Percentiles rank a stretch among this genome's conserved stretches.
Evolutionary conservation across 148 eudicot genomes (phyloP).

Genomic region (Suaeda aralocaspica): DNA sequence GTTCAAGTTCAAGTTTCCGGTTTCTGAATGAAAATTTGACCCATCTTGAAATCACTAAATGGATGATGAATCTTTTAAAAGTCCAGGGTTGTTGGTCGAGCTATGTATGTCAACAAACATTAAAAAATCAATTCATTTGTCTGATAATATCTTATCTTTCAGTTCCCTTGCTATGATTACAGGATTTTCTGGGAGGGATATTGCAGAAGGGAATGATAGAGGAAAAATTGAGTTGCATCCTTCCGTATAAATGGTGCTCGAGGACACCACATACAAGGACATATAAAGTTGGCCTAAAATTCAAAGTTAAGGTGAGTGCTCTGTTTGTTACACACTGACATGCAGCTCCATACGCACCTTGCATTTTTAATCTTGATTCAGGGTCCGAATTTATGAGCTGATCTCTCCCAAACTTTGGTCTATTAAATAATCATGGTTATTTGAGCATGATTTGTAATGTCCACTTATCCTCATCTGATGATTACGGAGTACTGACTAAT

Average conservation of each 20-base stretch:
- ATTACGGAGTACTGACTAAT: no score
- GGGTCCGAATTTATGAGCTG: no score
- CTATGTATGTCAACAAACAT: constrained; percentile 34
- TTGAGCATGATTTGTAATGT: no score
- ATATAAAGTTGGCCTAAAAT: constrained; percentile 69
- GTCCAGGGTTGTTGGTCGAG: constrained; percentile 62
- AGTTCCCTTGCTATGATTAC: constrained; percentile 17
- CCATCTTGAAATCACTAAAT: constrained; percentile 52
- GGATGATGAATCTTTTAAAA: constrained; percentile 44
- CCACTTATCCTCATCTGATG: no score
- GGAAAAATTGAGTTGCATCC: constrained; percentile 55
- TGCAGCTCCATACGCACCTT: no score
- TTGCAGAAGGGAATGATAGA: constrained; percentile 49
- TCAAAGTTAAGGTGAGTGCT: constrained; percentile 47
- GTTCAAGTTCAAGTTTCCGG: constrained; percentile 44
- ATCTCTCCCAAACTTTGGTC: no score
- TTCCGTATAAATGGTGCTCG: constrained; percentile 57
- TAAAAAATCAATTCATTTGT: no score
- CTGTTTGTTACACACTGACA: no score
- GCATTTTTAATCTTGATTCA: no score
- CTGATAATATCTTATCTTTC: not conserved
- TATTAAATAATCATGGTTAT: no score
- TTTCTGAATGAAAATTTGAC: constrained; percentile 37
- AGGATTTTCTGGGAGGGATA: constrained; percentile 57
- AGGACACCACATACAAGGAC: constrained; percentile 79